These are phyloP conservation scores for Colletotrichum lentis DNA, from an alignment of 2,329 filamentous ascomycete species.

Conservation along the genomic window DNA sequence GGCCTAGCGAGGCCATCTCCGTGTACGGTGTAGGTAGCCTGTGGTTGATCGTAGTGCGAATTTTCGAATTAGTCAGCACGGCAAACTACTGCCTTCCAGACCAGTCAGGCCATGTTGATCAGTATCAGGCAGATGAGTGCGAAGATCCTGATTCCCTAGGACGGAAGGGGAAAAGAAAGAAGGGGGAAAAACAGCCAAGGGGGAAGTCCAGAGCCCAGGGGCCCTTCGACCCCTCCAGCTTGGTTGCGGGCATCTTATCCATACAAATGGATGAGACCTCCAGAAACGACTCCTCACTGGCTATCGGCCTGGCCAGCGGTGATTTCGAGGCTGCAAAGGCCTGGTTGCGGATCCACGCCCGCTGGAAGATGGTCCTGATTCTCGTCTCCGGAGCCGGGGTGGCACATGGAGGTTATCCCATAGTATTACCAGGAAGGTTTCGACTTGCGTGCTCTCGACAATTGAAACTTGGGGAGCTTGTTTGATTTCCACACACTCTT, in stretches of 20 bases:
- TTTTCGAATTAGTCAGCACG: conserved; percentile 38
- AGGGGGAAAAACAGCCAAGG: not conserved
- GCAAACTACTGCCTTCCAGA: conserved; percentile 24
- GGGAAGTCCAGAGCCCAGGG: not conserved
- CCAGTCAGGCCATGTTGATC: conserved; percentile 1
- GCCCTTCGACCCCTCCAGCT: not conserved
- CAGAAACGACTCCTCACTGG: conserved; percentile 16
- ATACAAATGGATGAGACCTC: conserved; percentile 9
- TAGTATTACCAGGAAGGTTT: not conserved
- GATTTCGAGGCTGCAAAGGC: conserved; percentile 34
- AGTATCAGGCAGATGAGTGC: not conserved
- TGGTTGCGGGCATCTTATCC: conserved; percentile 10
- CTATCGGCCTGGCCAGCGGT: conserved; percentile 27
- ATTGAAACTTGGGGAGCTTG: not conserved
- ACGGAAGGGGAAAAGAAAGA: too few species aligned
- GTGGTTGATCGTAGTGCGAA: conserved; percentile 28
- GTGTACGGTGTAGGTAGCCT: conserved; percentile 18
- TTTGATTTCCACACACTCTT: too few species aligned
- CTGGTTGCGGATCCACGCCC: conserved; percentile 27
- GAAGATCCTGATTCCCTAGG: conserved; percentile 5
- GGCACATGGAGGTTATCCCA: not conserved
- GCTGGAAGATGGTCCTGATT: conserved; percentile 14
- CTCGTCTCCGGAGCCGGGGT: conserved; percentile 9
- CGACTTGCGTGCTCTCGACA: not conserved
- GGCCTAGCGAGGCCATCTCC: conserved; percentile 20